Conservation (phyloP, 768 basidiomycete genomes). For the Pleurotus cornucopiae region DNA sequence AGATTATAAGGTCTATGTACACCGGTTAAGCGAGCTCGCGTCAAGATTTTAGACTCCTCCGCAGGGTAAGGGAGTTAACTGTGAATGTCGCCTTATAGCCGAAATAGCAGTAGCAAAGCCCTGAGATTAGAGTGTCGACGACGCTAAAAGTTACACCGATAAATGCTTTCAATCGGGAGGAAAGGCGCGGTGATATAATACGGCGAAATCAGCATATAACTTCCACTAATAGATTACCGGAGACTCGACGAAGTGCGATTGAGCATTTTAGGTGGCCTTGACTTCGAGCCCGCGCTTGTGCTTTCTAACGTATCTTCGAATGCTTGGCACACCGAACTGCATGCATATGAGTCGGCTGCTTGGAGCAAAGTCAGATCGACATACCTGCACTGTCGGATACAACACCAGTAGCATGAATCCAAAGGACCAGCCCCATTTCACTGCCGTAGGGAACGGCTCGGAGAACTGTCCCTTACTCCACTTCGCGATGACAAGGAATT, state of each 20-base stretch:
- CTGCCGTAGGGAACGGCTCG: constrained; percentile 54
- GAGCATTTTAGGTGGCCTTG: constrained; percentile 25
- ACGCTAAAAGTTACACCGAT: not conserved
- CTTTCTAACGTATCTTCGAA: constrained; percentile 43
- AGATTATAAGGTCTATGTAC: constrained; percentile 1
- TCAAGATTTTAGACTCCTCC: constrained; percentile 8
- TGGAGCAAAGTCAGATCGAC: constrained; percentile 18
- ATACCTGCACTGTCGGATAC: constrained; percentile 67
- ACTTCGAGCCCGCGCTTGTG: constrained; percentile 30
- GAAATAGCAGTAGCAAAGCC: not conserved
- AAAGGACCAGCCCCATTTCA: constrained; percentile 66
- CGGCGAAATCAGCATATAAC: not conserved
- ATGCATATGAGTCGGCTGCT: constrained; percentile 9
- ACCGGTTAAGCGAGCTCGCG: constrained; percentile 4
- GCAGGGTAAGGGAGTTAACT: constrained; percentile 3
- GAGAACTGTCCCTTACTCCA: constrained; percentile 75
- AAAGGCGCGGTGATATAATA: not conserved
- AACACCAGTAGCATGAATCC: constrained; percentile 56
- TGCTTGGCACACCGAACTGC: constrained; percentile 65
- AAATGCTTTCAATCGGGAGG: not conserved
- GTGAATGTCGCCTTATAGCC: constrained; percentile 1
- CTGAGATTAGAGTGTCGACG: not conserved
- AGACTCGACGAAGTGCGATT: not conserved
- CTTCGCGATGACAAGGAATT: constrained; percentile 75
- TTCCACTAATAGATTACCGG: not conserved